phyloP scores from a whole-genome alignment of 805 yeast species.

The Sugiyamaella chiloensis region DNA sequence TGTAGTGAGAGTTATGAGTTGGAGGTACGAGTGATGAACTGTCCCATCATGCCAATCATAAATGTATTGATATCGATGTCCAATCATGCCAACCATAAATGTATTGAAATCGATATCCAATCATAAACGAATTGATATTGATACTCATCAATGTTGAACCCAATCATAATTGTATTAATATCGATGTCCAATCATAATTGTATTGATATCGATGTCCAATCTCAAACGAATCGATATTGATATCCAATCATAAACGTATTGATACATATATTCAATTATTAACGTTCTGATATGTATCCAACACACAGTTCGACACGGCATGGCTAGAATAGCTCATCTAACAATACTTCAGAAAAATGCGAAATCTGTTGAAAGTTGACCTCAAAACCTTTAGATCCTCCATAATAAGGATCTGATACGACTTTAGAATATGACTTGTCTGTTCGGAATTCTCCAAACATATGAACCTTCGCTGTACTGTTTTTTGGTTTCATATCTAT shows the following conservation, averaged over 20 bases:
- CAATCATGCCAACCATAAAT: too few species aligned
- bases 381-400: conserved; percentile 81
- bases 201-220: background rate
- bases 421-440: conserved; percentile 49
- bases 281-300: too few species aligned
- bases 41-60: too few species aligned
- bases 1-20: too few species aligned
- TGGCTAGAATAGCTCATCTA: too few species aligned
- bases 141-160: background rate
- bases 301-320: too few species aligned
- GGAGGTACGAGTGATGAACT: too few species aligned
- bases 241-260: background rate
- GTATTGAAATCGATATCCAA: background rate
- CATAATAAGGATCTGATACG: conserved; percentile 91
- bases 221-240: background rate
- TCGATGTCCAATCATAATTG: background rate
- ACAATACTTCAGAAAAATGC: conserved; percentile 71
- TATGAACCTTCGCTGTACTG: conserved; percentile 27
- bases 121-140: background rate
- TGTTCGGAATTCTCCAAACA: conserved; percentile 82
- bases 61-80: background rate
- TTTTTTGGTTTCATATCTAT: conserved; percentile 41
- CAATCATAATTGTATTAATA: background rate
- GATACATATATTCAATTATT: too few species aligned
- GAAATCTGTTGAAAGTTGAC: conserved; percentile 67